A percentile compares a stretch with the other conserved stretches of the same genome.
Conservation (phyloP, 2,329 filamentous ascomycete genomes). For the Fusarium incarnatum region DNA sequence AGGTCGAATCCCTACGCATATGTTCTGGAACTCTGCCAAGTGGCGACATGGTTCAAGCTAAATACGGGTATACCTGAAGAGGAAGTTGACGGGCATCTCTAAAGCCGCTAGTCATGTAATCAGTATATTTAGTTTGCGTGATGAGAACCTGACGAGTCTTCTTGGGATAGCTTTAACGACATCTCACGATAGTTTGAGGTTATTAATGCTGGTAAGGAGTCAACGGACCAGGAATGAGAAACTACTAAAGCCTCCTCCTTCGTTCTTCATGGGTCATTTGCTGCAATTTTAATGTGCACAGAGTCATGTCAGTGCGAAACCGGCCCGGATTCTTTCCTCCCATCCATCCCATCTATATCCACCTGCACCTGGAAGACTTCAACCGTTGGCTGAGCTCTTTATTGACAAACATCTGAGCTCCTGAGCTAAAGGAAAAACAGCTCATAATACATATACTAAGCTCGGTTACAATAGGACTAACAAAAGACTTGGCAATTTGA, state of each 20-base stretch:
- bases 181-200: not conserved
- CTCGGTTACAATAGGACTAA: not conserved
- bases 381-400: slow-evolving; percentile 1
- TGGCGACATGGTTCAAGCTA: slow-evolving; percentile 31
- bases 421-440: not conserved
- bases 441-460: not conserved
- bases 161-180: slow-evolving; percentile 24
- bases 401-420: slow-evolving; percentile 1
- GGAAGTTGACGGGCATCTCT: slow-evolving; percentile 31
- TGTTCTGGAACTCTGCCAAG: slow-evolving; percentile 27
- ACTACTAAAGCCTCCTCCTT: slow-evolving; percentile 6
- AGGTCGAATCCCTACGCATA: slow-evolving; percentile 15
- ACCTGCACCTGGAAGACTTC: slow-evolving; percentile 4
- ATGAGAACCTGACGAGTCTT: slow-evolving; percentile 19
- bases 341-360: slow-evolving; percentile 15
- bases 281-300: not conserved
- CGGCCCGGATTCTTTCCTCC: slow-evolving; percentile 13
- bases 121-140: slow-evolving; percentile 18
- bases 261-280: slow-evolving; percentile 1
- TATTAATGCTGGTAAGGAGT: slow-evolving; percentile 22
- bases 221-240: not conserved
- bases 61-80: slow-evolving; percentile 30
- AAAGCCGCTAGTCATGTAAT: slow-evolving; percentile 32
- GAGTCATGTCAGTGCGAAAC: slow-evolving; percentile 20
- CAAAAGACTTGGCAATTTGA: not conserved